Evolutionary conservation across 371 early-diverging fungal genomes (phyloP), one percentile per base, ranked within the genome.

Genomic region (Mortierella sp.): DNA sequence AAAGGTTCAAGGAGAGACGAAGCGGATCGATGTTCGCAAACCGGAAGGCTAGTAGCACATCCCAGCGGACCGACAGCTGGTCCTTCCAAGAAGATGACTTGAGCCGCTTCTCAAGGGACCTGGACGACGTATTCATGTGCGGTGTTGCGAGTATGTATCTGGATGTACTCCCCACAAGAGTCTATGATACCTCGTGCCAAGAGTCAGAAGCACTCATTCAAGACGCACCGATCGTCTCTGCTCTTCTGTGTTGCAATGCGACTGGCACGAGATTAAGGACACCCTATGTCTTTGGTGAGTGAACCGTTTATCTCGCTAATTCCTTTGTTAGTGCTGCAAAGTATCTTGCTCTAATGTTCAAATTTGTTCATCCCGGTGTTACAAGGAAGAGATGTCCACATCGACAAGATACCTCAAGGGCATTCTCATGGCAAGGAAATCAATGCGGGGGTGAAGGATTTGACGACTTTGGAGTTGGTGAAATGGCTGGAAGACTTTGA

Each of bases 181-280:
- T 27, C 18, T 10, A 13, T 9, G 19, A 27, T 16, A 0, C 21
- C 23, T 13, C 3, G 23, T 10, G 23, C n/a, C n/a, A 48, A 24
- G 23, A 48, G 6, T 8, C 48, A 23, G 23, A 3, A 9, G 23
- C 19, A 18, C 8, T 50, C 26, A 2, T 41, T 27, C 52, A 21
- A 23, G 52, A 60, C 26, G 10, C n/a, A 18, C 23, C 21, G 7
- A 60, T 39, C 27, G 60, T 24, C 52, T 28, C 60, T n/a, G 41
- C 51, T 2, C 30, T 60, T 3, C 52, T 60, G 3, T 60, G 60
- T 27, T 51, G 51, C 52, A 51, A 60, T 41, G 60, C 60, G 3
- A 51, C 23, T 18, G 60, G 51, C 8, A 26, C 42, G 12, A 42
- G 39, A 13, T 49, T 39, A 19, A 31, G 45, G 14, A 41, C 2